Percentiles rank a stretch among this genome's conserved stretches.
Evolutionary conservation across 2,329 filamentous ascomycete genomes (phyloP).

Genomic region (Monosporascus sp.): DNA sequence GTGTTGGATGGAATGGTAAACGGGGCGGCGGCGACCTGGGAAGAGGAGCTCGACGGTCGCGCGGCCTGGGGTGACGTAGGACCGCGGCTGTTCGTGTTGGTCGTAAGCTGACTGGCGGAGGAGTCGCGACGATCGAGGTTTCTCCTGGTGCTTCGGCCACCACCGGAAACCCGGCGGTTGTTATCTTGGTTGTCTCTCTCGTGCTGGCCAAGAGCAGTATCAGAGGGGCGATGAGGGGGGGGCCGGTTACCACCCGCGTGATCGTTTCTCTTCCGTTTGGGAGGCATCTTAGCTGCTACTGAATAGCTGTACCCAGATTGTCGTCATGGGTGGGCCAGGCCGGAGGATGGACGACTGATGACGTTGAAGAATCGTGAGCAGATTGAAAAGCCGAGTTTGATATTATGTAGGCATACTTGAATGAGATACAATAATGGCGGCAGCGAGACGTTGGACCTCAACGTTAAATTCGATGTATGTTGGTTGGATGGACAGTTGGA

Average conservation of each 20-base stretch:
- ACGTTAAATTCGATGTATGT: neutral
- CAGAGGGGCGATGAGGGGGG: conserved; percentile 57
- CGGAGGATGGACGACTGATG: conserved; percentile 10
- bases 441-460: neutral
- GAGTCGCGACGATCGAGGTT: conserved; percentile 48
- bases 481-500: neutral
- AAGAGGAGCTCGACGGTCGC: conserved; percentile 34
- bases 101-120: conserved; percentile 30
- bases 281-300: conserved; percentile 40
- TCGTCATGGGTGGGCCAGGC: conserved; percentile 18
- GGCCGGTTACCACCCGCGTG: conserved; percentile 47
- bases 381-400: conserved; percentile 5
- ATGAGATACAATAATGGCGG: neutral
- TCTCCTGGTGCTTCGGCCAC: conserved; percentile 41
- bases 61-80: conserved; percentile 27
- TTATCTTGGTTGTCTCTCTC: conserved; percentile 46
- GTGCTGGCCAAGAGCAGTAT: conserved; percentile 51
- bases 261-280: conserved; percentile 56
- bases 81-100: conserved; percentile 19
- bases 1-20: conserved; percentile 20
- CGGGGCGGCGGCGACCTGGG: conserved; percentile 22
- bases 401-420: conserved; percentile 15
- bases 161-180: conserved; percentile 35
- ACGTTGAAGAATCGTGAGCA: conserved; percentile 11
- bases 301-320: conserved; percentile 12